Base-by-base conservation (phyloP, 306 rosid genomes). In the Quillaja saponaria region DNA sequence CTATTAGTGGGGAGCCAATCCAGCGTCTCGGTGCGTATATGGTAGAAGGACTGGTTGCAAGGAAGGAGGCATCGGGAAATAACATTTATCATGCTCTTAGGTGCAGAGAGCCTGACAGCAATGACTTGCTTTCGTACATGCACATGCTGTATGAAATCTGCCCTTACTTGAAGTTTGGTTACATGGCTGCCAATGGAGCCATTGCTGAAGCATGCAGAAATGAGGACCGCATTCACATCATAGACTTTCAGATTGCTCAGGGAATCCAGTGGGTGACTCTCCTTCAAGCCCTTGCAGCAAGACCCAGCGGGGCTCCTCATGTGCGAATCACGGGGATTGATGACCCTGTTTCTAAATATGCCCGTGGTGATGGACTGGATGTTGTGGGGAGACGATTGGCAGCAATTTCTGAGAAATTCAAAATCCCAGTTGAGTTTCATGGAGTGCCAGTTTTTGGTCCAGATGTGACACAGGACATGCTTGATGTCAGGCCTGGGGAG, bases 151-250 rank as follows among this genome's bases (percentile, higher is more conserved):
- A 74, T 18, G 99, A 94, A 72, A 85, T 89, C 55, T 94, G 97
- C 66, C 99, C 99, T 0, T 94, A 94, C 74, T 69, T 94, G 13
- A 94, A 94, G 67, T 94, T 94, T 8, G 97, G 99, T 63, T 89
- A 94, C 82, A 89, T 94, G 99, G 97, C 97, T 67, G 99, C 97
- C 31, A 94, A 94, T 20, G 97, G 97, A 55, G 99, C 99, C 35
- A 89, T 94, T 44, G 97, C 97, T 9, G 96, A 89, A 46, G 97
- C 96, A 8, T 89, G 95, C 78, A 76, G 84, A 78, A 80, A 81
- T 10, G 96, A 81, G 67, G 97, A 94, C 39, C 80, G 63, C 47
- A 80, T 94, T 64, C 99, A 94, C 81, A 94, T 94, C 40, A 70
- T 94, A 69, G 97, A 94, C 72, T 94, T 89, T 60, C 99, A 86